Base-by-base conservation (phyloP, 257 asterid species). In the Solanum chilense region DNA sequence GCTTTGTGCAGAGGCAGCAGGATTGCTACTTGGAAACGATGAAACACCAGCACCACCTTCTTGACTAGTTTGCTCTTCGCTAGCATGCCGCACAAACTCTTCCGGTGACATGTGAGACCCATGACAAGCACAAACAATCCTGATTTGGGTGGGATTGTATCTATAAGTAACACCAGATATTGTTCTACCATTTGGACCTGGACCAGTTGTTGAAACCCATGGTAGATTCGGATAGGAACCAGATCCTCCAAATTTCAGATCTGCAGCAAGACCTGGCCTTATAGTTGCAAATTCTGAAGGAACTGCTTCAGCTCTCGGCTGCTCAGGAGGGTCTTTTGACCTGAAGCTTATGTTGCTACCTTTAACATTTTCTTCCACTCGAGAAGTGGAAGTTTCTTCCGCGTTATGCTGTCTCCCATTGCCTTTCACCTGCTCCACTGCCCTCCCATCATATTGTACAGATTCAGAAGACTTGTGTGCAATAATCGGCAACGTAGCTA, bases 41-140 rank as follows among this genome's bases (percentile, higher is more conserved):
- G 94, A 62, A 71, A 92, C 88, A 87, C 94, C 97, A 83, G 91
- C 42, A 70, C 91, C 90, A n/a, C 88, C 88, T 29, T 92, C 97
- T 47, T 87, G 89, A 66, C 80, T 83, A 23, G 82, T 84, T 75
- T 87, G 95, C 84, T 94, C 98, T 88, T 94, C 97, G 20, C 85
- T 84, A 70, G 98, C 98, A 88, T 95, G 99, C 70, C 91, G 91
- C 41, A 93, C 92, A 81, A 97, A 97, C 84, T 94, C 99, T 37
- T 95, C 99, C 0, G 99, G 99, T 27, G 99, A 94, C 98, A 97
- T 92, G 90, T 97, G 98, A 62, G 95, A 84, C n/a, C 99, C 96
- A 77, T 97, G 99, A 89, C 98, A 97, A 85, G 99, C 99, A 74
- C 99, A 97, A 45, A 95, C 98, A 20, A 97, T 95, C 92, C 89